These are phyloP conservation scores for Ophiostoma ips DNA, from an alignment of 2,329 filamentous ascomycete species.

Conservation along the genomic window DNA sequence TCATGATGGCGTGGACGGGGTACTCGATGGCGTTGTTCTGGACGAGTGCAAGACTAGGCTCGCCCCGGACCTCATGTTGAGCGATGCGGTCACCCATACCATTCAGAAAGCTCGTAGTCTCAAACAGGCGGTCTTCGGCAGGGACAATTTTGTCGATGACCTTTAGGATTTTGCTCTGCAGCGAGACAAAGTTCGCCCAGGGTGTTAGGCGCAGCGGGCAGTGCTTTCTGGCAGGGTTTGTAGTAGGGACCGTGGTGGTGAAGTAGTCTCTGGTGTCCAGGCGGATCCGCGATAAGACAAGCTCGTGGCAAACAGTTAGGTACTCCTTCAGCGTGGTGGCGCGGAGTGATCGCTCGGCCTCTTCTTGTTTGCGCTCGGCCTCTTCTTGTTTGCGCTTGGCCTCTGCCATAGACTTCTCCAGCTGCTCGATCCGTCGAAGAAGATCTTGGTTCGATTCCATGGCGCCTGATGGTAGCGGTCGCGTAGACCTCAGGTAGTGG, in stretches of 20 bases:
- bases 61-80: background rate
- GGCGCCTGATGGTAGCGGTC: no score
- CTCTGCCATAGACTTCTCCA: no score
- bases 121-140: constrained; percentile 16
- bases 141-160: constrained; percentile 15
- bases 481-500: no score
- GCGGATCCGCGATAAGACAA: constrained; percentile 15
- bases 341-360: background rate
- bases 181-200: constrained; percentile 19
- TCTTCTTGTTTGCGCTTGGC: background rate
- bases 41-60: background rate
- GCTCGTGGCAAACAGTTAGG: constrained; percentile 18
- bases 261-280: constrained; percentile 17
- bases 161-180: constrained; percentile 12
- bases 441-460: no score
- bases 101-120: constrained; percentile 15
- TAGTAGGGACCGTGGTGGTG: constrained; percentile 18
- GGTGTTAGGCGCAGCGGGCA: constrained; percentile 18
- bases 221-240: constrained; percentile 19
- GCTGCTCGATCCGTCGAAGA: no score
- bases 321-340: constrained; percentile 21
- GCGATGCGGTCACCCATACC: constrained; percentile 15
- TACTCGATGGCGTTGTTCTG: constrained; percentile 14
- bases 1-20: background rate
- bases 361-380: background rate